Evolutionary conservation across 371 early-diverging fungal species (phyloP), one percentile per base, ranked within the genome.

Genomic region (Actinomortierella ambigua): DNA sequence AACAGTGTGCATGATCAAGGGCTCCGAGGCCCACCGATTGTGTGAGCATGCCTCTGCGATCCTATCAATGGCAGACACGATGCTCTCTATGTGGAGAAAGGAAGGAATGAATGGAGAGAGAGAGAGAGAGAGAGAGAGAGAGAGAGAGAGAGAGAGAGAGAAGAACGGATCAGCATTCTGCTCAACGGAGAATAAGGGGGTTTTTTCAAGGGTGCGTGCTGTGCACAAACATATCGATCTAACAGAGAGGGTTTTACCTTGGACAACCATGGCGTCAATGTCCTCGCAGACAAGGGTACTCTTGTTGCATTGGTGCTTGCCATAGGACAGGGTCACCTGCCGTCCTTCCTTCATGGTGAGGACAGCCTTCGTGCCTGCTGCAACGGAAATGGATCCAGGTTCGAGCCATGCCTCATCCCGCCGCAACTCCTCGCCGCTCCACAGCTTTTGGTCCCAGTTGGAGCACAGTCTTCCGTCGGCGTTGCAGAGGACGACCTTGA

Each of bases 371-470:
- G 61, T 61, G 5, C 70, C 70, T 29, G 64, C 53, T 14, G 65
- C 61, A 14, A 69, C 58, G 8, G 26, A 47, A 22, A 69, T 69
- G 57, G 50, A 56, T 5, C 70, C 70, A 49, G 70, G 65, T 26
- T 5, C 28, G 14, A 69, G 57, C 64, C 70, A 69, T 2, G 70
- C 43, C 47, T 69, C 61, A 20, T 69, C 65, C 48, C 56, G 51
- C 39, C 14, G 59, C 23, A 69, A 28, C 26, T 69, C 65, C 0
- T 54, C 43, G 20, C 46, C 50, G 3, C 50, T 49, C 70, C 70
- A 69, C 17, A 61, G 17, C 28, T 50, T 61, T 1, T 20, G 42
- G 1, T 27, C 55, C 70, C 70, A 70, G 2, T 27, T 29, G 6
- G 70, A 70, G 48, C 70, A 70, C 17, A 65, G 65, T 5, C 44